These are phyloP conservation scores for Fusarium papillatum DNA, from an alignment of 2,329 filamentous ascomycete genomes.

Conservation along the genomic window DNA sequence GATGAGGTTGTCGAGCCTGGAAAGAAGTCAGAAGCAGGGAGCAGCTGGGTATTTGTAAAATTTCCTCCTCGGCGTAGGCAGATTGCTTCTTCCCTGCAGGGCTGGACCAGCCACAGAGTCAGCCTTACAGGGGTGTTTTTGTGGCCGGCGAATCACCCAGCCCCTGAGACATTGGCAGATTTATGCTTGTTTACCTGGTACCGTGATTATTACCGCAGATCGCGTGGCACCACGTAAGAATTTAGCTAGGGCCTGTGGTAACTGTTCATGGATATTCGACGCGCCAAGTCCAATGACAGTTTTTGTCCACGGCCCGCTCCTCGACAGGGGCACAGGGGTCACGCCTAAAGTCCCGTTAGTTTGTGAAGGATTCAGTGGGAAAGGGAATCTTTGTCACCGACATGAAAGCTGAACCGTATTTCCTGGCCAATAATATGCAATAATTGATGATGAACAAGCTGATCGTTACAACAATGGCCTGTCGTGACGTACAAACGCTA, in stretches of 20 bases:
- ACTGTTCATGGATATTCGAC: neutral
- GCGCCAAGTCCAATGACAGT: neutral
- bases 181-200: conserved; percentile 1
- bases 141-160: neutral
- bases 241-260: neutral
- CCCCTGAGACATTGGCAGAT: conserved; percentile 2
- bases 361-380: neutral
- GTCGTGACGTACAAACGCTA: neutral
- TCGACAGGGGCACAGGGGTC: neutral
- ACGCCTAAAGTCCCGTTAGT: neutral
- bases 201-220: neutral
- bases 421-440: neutral
- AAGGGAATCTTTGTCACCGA: neutral
- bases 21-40: neutral
- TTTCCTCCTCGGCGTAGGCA: neutral
- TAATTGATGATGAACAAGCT: neutral
- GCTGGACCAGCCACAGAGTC: neutral
- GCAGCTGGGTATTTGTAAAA: neutral
- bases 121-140: neutral
- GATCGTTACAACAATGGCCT: neutral
- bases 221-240: conserved; percentile 2
- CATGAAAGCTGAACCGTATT: neutral
- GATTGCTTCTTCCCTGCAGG: neutral
- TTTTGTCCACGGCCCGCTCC: neutral
- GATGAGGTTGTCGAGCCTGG: neutral